Base-by-base conservation (phyloP, 1,284 basidiomycete genomes). In the Papiliotrema flavescens region DNA sequence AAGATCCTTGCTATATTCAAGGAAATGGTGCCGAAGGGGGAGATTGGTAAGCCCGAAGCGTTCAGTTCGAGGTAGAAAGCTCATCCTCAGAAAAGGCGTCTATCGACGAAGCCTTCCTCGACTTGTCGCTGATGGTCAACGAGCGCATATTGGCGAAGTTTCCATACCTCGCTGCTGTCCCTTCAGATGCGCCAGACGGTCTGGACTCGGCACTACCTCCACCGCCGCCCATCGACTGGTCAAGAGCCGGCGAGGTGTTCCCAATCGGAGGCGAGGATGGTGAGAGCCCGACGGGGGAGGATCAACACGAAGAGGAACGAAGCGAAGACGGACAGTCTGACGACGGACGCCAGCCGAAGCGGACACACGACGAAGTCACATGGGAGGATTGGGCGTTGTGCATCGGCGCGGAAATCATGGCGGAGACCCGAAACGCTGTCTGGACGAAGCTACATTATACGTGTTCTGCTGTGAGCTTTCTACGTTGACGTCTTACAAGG, bases 381-480 rank as follows among this genome's bases (percentile, higher is more conserved):
- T 99, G 96, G 96, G 88, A 92, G 56, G 96, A 98, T 75, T 83
- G 97, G 46, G 91, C 91, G 0, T 77, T 98, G 37, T 88, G 87
- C 1, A 85, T 96, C 45, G 95, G 86, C 2, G 92, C 92, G 5
- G 89, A 92, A 70, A 74, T 95, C 39, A 95, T 97, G 86, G 78
- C 80, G n/a, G 84, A 82, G 50, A 83, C 87, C 41, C 81, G 89
- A 60, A 79, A 79, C 57, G 85, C 86, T 54, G 85, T 98, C 2
- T 80, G 82, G 51, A 78, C 80, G 26, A 82, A 84, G 64, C 80
- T 98, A 22, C 89, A 91, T 17, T 98, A 99, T 69, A 93, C 92
- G 7, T 96, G 90, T 49, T 94, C 91, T 45, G 95, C 96, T 17
- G 90, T 91, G 63, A 62, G 85, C 59, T 47, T 19, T 42, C 17